Evolutionary conservation across 768 basidiomycete species (phyloP).

Genomic region (Leccinum imitatum): DNA sequence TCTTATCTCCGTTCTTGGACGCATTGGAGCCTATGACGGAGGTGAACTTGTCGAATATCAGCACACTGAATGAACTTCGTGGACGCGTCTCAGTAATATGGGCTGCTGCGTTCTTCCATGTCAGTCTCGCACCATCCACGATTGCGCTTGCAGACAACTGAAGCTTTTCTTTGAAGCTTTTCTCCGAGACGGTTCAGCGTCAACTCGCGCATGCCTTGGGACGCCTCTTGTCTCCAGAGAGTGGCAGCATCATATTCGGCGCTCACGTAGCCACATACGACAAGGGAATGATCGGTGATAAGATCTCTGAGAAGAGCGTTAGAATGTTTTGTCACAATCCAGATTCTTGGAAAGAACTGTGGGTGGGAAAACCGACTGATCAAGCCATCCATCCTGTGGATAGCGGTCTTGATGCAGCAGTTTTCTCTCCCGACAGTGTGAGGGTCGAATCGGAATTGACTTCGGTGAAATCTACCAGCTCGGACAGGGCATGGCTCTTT

Average conservation of each 20-base stretch:
- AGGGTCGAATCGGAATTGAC: slow-evolving; percentile 28
- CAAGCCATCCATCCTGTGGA: background rate
- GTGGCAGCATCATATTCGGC: slow-evolving; percentile 34
- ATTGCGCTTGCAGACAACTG: slow-evolving; percentile 22
- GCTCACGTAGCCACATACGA: slow-evolving; percentile 20
- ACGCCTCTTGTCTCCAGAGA: slow-evolving; percentile 27
- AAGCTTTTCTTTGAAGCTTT: slow-evolving; percentile 30
- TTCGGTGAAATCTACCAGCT: background rate
- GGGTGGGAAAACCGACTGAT: slow-evolving; percentile 14
- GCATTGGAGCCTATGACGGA: slow-evolving; percentile 16
- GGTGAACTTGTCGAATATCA: slow-evolving; percentile 33
- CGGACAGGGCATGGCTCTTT: slow-evolving; percentile 6
- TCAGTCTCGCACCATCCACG: slow-evolving; percentile 6
- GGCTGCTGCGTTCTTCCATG: slow-evolving; percentile 47
- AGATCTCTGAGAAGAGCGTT: slow-evolving; percentile 5
- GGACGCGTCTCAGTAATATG: slow-evolving; percentile 51
- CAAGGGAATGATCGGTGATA: slow-evolving; percentile 8
- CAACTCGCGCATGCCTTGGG: slow-evolving; percentile 26
- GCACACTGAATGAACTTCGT: slow-evolving; percentile 44
- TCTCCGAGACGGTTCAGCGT: slow-evolving; percentile 26
- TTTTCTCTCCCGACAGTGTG: slow-evolving; percentile 35
- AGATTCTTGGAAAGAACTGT: slow-evolving; percentile 29
- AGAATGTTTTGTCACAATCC: slow-evolving; percentile 27
- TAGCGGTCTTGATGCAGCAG: background rate
- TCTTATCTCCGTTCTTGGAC: slow-evolving; percentile 35